Base-by-base conservation (phyloP, 257 asterid genomes). In the Eustoma russellianum region DNA sequence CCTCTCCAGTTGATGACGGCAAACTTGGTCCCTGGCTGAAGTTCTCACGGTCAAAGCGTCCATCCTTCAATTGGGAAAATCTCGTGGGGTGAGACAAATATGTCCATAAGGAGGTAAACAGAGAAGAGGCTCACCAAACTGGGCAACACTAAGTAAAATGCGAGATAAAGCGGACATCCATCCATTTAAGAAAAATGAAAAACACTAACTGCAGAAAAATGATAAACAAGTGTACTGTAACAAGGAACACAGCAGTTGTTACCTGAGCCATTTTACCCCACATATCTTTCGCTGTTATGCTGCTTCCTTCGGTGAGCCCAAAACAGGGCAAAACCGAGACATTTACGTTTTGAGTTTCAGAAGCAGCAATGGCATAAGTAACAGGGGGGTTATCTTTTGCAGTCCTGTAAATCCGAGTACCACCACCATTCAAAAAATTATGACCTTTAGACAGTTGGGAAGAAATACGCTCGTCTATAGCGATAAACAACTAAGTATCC, bases 231-330 rank as follows among this genome's bases (percentile, higher is more conserved):
- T 41, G n/a, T 35, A 18, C 0, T 5, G 41, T 10, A 17, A 18
- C 49, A 53, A 17, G 44, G 17, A 40, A 17, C 47, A 57, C 40
- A 41, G 41, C 53, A 52, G 41, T 58, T 34, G 48, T 65, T 63
- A 91, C 98, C 97, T 85, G 80, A 35, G 15, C 81, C 97, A 92
- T 85, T 70, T 76, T 85, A 64, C 79, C 94, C 99, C 99, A 92
- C 83, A 92, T 79, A 64, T 83, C 88, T 67, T 88, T 92, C 24
- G 99, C 99, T 60, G 97, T 85, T 57, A 92, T 48, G 33, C 74
- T 48, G 77, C 95, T 88, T 61, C 73, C 97, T 68, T 88, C 99
- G 9, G 79, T 66, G 66, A 92, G 76, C 57, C 95, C 97, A 63
- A 92, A 92, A 68, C 87, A 78, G 35, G 99, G 99, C 73, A 92